Percentiles rank a stretch among this genome's conserved stretches.
Evolutionary conservation across 352 stramenopile species (phyloP).

Genomic region (Globisporangium abappressorium): DNA sequence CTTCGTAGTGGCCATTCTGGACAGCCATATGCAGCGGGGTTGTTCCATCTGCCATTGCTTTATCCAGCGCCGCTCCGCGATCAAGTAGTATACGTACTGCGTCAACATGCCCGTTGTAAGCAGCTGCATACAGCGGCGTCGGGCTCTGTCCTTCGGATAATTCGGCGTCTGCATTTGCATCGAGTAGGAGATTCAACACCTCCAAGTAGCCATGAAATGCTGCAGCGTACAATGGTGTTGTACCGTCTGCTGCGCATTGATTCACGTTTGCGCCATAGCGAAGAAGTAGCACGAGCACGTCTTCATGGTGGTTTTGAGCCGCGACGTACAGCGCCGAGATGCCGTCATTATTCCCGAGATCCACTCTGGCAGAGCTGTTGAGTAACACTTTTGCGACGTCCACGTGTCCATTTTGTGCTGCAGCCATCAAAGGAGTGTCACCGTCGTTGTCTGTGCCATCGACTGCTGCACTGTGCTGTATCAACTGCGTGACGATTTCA

Average conservation of each 20-base stretch:
- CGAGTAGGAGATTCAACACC: conserved; percentile 3
- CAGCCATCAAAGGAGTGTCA: conserved; percentile 9
- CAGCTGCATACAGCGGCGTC: conserved; percentile 10
- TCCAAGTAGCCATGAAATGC: conserved; percentile 5
- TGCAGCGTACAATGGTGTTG: not conserved
- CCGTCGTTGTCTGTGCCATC: conserved; percentile 3
- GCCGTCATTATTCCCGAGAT: not conserved
- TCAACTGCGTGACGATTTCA: conserved; percentile 1
- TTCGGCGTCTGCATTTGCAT: conserved; percentile 1
- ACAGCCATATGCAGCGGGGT: not conserved
- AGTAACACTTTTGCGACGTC: conserved; percentile 8
- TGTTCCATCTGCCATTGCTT: not conserved
- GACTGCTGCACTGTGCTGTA: not conserved
- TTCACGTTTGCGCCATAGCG: not conserved
- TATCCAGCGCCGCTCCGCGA: not conserved
- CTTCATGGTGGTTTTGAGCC: not conserved
- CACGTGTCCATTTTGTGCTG: conserved; percentile 1
- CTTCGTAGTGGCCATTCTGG: not conserved
- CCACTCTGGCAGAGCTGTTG: not conserved
- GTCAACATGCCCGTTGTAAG: conserved; percentile 1
- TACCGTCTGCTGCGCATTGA: conserved; percentile 1
- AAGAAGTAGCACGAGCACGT: conserved; percentile 4
- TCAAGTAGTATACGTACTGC: not conserved
- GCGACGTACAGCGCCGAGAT: conserved; percentile 3
- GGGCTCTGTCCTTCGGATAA: not conserved